Evolutionary conservation across 2,329 filamentous ascomycete genomes (phyloP), one percentile per base, ranked within the genome.

Genomic region (Ustulina deusta): DNA sequence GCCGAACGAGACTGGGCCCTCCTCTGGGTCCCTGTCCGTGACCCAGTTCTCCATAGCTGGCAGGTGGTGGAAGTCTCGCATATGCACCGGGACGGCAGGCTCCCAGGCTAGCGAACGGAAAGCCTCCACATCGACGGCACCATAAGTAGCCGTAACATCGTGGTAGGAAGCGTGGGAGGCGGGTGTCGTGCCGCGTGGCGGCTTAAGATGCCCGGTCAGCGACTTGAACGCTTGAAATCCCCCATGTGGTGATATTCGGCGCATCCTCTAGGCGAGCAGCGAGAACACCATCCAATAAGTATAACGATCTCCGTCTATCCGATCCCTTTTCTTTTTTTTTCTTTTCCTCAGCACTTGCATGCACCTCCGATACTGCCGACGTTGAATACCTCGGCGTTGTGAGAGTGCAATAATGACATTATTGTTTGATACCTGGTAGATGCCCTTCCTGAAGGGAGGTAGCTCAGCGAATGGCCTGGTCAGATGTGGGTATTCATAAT

Each of bases 41-140:
- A 79, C 79, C 78, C 78, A 79, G 66, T 69, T 74, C 6, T 59
- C 38, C 52, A 71, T 69, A 40, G 76, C 68, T 34, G 75, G 69
- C 22, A 73, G 48, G 15, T 29, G 49, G 48, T 76, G 69, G 63
- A 63, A 72, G 15, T 38, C 49, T 36, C 22, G 59, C 27, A 74
- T 60, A 36, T 63, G 69, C 13, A 74, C 36, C 1, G 74, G 74
- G 6, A 61, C 36, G 38, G 71, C 49, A n/a, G 73, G 62, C 62
- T 69, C 42, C 73, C 71, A 75, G 27, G 74, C 70, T 42, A 63
- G 17, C 29, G 48, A 61, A 48, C 72, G 73, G 66, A 76, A 75
- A 1, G 34, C 22, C n/a, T 74, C 61, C 40, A 74, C 29, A 59
- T 68, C 65, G 55, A 74, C 48, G 17, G 54, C 25, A 20, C 70